Evolutionary conservation across 768 basidiomycete species (phyloP), one percentile per base, ranked within the genome.

Genomic region (Rhizopogon rudus): DNA sequence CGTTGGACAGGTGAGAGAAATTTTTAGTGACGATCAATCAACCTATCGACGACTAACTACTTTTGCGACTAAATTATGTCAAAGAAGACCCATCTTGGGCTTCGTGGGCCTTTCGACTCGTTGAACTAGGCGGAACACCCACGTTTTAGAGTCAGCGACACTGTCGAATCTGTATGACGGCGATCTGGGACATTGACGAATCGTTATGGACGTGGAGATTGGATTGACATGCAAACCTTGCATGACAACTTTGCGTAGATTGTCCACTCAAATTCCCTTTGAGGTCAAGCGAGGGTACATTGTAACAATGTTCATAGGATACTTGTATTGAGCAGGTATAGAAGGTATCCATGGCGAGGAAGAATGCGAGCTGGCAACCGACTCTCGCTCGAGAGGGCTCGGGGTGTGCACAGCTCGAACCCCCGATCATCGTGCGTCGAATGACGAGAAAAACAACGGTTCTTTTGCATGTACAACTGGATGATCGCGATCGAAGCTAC

Each of bases 1-100:
- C 59, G 66, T 70, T 66, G 55, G 67, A 67, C 67, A 61, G 61
- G 63, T 70, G 67, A 70, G 66, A 57, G 66, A 69, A 61, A 60
- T 45, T 25, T 17, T 40, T 37, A 59, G 62, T 57, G 59, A 68
- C 58, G 61, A 57, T 57, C 65, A 67, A 29, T 56, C 56, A 45
- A 55, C 62, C 28, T 57, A 58, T 63, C 61, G 67, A 60, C 67
- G 59, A 67, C 57, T 56, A 52, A 55, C 55, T 41, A 14, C 37
- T 50, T 40, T 53, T 58, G 63, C 61, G 51, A 58, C 31, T 40
- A 1, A 46, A 61, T 68, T 64, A 68, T 70, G 67, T 68, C 64
- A 68, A 52, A 9, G 28, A 29, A 40, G 39, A 28, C 45, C 48
- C 13, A 2, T 46, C 56, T 41, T 46, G 53, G 65, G 48, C 39